A percentile compares a stretch with the other conserved stretches of the same genome.
Conservation (phyloP, 108 stramenopile genomes). For the Schizochytrium sp. region DNA sequence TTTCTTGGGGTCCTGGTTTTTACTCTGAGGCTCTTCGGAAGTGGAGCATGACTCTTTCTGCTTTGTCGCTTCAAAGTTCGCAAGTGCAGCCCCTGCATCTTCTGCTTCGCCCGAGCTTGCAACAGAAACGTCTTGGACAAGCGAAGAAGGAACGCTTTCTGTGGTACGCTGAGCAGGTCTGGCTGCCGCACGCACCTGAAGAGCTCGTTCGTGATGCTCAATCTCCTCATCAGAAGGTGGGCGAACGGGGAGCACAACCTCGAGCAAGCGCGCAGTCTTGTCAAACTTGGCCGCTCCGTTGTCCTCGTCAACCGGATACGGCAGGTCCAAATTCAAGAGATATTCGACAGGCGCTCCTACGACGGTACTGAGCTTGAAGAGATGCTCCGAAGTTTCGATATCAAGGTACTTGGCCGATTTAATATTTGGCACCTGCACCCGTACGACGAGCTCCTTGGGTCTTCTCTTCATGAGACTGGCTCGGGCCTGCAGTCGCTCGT, state of each 20-base stretch:
- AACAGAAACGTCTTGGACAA: background rate
- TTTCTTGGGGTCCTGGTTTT: no score
- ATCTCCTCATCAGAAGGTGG: background rate
- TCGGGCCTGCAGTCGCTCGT: background rate
- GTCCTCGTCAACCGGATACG: constrained; percentile 21
- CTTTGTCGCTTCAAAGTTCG: no score
- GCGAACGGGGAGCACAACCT: constrained; percentile 6
- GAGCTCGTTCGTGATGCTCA: background rate
- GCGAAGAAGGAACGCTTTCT: background rate
- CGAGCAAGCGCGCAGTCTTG: background rate
- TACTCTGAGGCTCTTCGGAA: no score
- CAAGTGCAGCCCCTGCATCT: background rate
- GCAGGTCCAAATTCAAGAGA: constrained; percentile 12
- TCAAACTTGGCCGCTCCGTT: constrained; percentile 21
- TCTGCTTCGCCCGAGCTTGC: background rate
- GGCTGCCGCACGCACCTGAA: no score
- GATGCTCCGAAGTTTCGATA: constrained; percentile 15
- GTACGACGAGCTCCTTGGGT: constrained; percentile 24
- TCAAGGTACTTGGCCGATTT: constrained; percentile 10
- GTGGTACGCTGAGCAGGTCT: no score
- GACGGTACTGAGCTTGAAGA: background rate
- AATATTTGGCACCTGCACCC: constrained; percentile 14
- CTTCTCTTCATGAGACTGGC: background rate
- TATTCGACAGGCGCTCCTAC: background rate
- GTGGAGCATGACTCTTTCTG: no score